Percentiles rank a stretch among this genome's conserved stretches.
Evolutionary conservation across 768 basidiomycete species (phyloP).

Genomic region (Pleurotus platypus): DNA sequence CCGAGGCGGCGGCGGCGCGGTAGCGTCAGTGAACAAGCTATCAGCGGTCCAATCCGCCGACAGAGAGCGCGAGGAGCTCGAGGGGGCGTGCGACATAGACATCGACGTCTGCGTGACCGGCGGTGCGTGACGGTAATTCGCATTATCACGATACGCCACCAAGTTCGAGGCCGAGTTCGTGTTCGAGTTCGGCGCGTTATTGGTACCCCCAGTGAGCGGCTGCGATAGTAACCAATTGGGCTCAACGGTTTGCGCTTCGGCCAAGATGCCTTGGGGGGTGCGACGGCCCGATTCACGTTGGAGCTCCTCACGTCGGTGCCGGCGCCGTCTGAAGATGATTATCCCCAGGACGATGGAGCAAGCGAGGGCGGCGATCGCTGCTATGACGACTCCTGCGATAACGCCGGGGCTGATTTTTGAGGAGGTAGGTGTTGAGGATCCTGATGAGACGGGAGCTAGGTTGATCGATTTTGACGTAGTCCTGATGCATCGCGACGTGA

Average conservation of each 20-base stretch:
- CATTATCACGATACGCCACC: no score
- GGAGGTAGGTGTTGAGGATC: not conserved
- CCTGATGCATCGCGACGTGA: not conserved
- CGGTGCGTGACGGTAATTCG: no score
- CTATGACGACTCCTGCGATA: not conserved
- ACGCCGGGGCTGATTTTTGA: not conserved
- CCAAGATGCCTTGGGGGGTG: not conserved
- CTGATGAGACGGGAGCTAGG: not conserved
- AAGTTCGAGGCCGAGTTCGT: no score
- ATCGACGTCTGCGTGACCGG: not conserved
- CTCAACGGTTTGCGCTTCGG: not conserved
- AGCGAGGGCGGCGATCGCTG: not conserved
- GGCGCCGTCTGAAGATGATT: not conserved
- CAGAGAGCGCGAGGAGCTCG: not conserved
- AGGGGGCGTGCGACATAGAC: not conserved
- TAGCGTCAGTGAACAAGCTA: not conserved
- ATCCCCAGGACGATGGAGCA: not conserved
- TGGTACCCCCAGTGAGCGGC: not conserved
- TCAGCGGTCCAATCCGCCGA: not conserved
- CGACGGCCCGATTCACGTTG: not conserved
- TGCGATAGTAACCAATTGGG: not conserved
- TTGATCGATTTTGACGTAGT: not conserved
- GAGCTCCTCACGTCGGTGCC: not conserved
- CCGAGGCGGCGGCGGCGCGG: no score
- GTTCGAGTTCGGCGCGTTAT: no score